A percentile compares a stretch with the other conserved stretches of the same genome.
Evolutionary conservation across 768 basidiomycete species (phyloP).

Genomic region (Lactifluus subvellereus): DNA sequence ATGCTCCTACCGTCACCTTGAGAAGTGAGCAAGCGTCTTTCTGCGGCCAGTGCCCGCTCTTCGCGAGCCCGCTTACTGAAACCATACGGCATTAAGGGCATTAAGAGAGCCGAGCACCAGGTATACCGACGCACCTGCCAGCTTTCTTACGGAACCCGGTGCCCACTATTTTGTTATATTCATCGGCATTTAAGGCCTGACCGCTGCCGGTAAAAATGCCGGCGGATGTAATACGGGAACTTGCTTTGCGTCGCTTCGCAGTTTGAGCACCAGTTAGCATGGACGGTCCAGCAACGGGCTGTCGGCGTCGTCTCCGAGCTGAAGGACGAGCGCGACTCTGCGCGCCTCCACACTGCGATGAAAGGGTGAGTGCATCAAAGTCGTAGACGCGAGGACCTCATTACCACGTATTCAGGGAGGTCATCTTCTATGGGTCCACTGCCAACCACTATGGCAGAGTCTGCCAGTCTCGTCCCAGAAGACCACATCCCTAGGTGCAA

Average conservation of each 20-base stretch:
- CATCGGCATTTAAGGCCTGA: constrained; percentile 37
- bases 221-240: constrained; percentile 58
- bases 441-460: constrained; percentile 51
- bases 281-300: constrained; percentile 44
- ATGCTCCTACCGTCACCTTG: constrained; percentile 33
- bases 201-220: constrained; percentile 58
- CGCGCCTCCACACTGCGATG: constrained; percentile 71
- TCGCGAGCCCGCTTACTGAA: constrained; percentile 72
- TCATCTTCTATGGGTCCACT: constrained; percentile 49
- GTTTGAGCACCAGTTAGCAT: constrained; percentile 56
- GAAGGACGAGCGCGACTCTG: constrained; percentile 58
- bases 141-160: constrained; percentile 70
- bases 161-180: constrained; percentile 41
- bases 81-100: constrained; percentile 1
- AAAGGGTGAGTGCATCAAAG: neutral
- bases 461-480: constrained; percentile 61
- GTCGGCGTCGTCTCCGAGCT: constrained; percentile 38
- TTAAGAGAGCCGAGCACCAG: neutral
- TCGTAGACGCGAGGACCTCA: constrained; percentile 11
- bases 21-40: constrained; percentile 49
- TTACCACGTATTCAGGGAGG: constrained; percentile 73
- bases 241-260: constrained; percentile 64
- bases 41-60: constrained; percentile 70
- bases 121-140: constrained; percentile 41
- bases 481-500: constrained; percentile 68